Evolutionary conservation across 495 filamentous ascomycete species (phyloP), one percentile per base, ranked within the genome.

Genomic region (Mycothermus thermophilus): DNA sequence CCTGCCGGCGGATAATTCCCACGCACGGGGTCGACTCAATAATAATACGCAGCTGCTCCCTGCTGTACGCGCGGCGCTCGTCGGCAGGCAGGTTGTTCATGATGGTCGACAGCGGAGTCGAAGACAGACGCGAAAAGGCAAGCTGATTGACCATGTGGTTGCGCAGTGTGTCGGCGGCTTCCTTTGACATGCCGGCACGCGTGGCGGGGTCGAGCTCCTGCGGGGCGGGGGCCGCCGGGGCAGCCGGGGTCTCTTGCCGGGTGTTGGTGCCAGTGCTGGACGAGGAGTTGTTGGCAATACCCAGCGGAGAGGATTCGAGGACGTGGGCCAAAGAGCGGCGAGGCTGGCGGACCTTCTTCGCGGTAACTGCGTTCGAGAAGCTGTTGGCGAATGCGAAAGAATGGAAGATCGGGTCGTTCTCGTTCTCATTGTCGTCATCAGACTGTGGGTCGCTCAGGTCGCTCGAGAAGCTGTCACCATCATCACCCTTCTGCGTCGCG

Each of bases 141-240:
- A 97, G 67, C 55, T 97, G 90, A 54, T 96, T 97, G 48, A 82
- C 68, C 32, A 87, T 76, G 49, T 96, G 92, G 51, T 95, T 85
- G 27, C 58, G 57, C 34, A 78, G 54, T 46, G 70, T 59, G n/a
- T 44, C 35, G 2, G 20, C 46, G 21, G 46, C 24, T 5, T 46
- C 56, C 36, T 35, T 33, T 48, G 59, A 31, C 50, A 61, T 29
- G n/a, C 37, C 33, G 20, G 24, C 27, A 17, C 27, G 14, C 11
- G 24, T n/a, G 7, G 30, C 37, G 21, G 35, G 21, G 10, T 17
- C 35, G 3, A 12, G 13, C 1, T 29, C n/a, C 8, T 30, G 18
- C n/a, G 27, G 35, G 14, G 13, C 2, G 18, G 20, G 24, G 14
- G 22, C 16, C 25, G 16, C 8, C 4, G 10, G 51, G 46, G 17